A percentile compares a stretch with the other conserved stretches of the same genome.
These are phyloP conservation scores for Diplogelasinospora grovesii DNA, from an alignment of 495 filamentous ascomycete species.

Conservation along the genomic window DNA sequence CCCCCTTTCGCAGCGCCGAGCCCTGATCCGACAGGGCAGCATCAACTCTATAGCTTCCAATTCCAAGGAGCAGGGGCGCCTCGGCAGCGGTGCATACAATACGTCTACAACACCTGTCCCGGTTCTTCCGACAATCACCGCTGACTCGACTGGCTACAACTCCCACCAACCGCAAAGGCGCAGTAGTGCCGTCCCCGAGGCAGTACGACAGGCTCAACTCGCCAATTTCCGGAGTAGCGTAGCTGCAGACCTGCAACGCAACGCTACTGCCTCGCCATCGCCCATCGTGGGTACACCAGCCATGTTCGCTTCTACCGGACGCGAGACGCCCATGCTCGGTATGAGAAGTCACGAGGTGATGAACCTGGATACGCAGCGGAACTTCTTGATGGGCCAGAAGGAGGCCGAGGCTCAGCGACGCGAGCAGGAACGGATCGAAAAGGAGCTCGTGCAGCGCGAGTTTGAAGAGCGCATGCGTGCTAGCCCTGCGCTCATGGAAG, in stretches of 20 bases:
- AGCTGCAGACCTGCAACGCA: slow-evolving; percentile 56
- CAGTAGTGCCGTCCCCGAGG: slow-evolving; percentile 30
- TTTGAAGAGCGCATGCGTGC: slow-evolving; percentile 73
- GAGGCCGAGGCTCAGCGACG: slow-evolving; percentile 42
- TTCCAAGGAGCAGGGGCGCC: slow-evolving; percentile 14
- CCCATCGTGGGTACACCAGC: too few species aligned
- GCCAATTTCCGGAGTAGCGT: slow-evolving; percentile 72
- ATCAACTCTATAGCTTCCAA: slow-evolving; percentile 7
- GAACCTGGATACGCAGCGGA: slow-evolving; percentile 44
- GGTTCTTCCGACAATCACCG: slow-evolving; percentile 16
- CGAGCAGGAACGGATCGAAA: slow-evolving; percentile 36
- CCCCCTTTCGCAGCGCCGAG: slow-evolving; percentile 63
- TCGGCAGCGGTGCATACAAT: not conserved
- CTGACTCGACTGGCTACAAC: slow-evolving; percentile 37
- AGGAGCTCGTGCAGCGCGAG: slow-evolving; percentile 42
- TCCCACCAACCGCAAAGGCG: slow-evolving; percentile 52
- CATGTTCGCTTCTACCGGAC: too few species aligned
- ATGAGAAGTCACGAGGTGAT: too few species aligned
- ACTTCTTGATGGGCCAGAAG: slow-evolving; percentile 33
- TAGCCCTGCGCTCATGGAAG: slow-evolving; percentile 65
- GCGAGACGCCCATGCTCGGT: too few species aligned
- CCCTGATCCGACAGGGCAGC: slow-evolving; percentile 44
- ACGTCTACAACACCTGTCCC: too few species aligned
- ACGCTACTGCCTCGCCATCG: slow-evolving; percentile 5
- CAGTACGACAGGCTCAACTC: slow-evolving; percentile 53